Evolutionary conservation across 768 basidiomycete genomes (phyloP), one percentile per base, ranked within the genome.

Genomic region (Mycena galopus): DNA sequence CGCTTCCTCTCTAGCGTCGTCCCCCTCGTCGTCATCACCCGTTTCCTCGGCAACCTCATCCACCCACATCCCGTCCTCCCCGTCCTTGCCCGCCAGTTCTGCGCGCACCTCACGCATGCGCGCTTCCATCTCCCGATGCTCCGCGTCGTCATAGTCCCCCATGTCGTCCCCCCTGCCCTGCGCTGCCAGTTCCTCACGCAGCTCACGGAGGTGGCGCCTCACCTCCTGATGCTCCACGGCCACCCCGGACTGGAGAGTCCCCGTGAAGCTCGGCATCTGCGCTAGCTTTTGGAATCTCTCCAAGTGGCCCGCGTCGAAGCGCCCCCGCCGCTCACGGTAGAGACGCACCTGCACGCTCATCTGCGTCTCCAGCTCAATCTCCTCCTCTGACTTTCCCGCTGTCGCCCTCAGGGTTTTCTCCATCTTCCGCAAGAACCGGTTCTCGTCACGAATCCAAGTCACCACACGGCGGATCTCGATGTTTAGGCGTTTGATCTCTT

Each of bases 401-500:
- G 19, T n/a, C 9, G 16, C 16, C 8, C 35, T 12, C 42, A 69
- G 32, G 33, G 23, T 30, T 47, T 51, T 16, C 17, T 65, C 62
- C 56, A 51, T 58, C 25, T 30, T 16, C 10, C 35, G 35, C 35
- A 37, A 16, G 35, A 37, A 37, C 35, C 78, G n/a, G n/a, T n/a
- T n/a, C n/a, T n/a, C n/a, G n/a, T n/a, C n/a, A n/a, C n/a, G n/a
- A n/a, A n/a, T n/a, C n/a, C n/a, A n/a, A n/a, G n/a, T n/a, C n/a
- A n/a, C n/a, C n/a, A n/a, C n/a, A n/a, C n/a, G n/a, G n/a, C n/a
- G n/a, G n/a, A n/a, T n/a, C n/a, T n/a, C n/a, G n/a, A n/a, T n/a
- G n/a, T n/a, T n/a, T n/a, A n/a, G 67, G 1, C 73, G 66, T 0
- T 47, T 25, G 12, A 81, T 75, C 47, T 80, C 81, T 63, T 81